These are phyloP conservation scores for Diplodia seriata DNA, from an alignment of 2,329 filamentous ascomycete genomes.

Conservation along the genomic window DNA sequence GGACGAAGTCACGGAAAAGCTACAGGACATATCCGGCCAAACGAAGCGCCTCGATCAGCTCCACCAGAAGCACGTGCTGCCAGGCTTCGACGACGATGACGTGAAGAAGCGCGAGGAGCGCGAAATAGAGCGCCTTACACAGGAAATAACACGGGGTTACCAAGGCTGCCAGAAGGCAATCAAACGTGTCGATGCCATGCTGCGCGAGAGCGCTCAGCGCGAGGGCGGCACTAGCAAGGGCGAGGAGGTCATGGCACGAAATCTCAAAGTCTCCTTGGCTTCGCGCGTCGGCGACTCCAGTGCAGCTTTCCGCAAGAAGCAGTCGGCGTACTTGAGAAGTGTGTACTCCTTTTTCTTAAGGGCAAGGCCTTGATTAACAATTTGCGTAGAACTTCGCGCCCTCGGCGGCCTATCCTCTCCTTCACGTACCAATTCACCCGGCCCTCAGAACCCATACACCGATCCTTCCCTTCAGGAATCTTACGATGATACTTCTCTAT, in stretches of 20 bases:
- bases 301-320: slow-evolving; percentile 93
- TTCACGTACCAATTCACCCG: slow-evolving; percentile 53
- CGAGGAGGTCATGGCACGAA: slow-evolving; percentile 94
- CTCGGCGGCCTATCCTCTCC: slow-evolving; percentile 58
- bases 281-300: slow-evolving; percentile 89
- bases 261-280: slow-evolving; percentile 91
- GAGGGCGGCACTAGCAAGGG: slow-evolving; percentile 76
- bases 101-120: slow-evolving; percentile 84
- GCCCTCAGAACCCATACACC: slow-evolving; percentile 69
- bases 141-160: slow-evolving; percentile 86
- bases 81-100: slow-evolving; percentile 95
- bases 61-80: slow-evolving; percentile 95
- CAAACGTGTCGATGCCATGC: slow-evolving; percentile 85
- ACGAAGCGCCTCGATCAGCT: slow-evolving; percentile 86
- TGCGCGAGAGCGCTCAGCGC: slow-evolving; percentile 74
- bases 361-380: slow-evolving; percentile 34
- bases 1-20: slow-evolving; percentile 86
- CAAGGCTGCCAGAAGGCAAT: slow-evolving; percentile 90
- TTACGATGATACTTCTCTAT: slow-evolving; percentile 90
- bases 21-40: slow-evolving; percentile 81
- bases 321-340: slow-evolving; percentile 96
- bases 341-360: slow-evolving; percentile 39
- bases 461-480: slow-evolving; percentile 88
- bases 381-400: slow-evolving; percentile 49
- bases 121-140: slow-evolving; percentile 89